Evolutionary conservation across 148 eudicot species (phyloP).

Genomic region (Persicaria maculosa): DNA sequence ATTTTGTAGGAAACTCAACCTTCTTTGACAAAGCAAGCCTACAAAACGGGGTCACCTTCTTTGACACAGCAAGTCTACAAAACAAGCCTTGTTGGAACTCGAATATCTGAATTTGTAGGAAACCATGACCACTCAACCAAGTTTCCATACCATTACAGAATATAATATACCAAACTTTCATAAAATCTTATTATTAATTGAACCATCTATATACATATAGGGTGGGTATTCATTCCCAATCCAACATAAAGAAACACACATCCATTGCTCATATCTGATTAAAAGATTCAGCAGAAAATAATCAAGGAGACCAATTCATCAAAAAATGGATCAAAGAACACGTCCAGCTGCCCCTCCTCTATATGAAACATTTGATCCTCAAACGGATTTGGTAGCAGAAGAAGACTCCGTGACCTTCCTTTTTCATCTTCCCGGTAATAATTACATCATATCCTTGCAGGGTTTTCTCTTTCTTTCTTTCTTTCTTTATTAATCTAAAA

Average conservation of each 20-base stretch:
- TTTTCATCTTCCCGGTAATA: slow-evolving; percentile 55
- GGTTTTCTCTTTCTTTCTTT: neutral
- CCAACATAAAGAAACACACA: neutral
- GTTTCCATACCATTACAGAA: too few species aligned
- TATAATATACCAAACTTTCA: neutral
- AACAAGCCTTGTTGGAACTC: neutral
- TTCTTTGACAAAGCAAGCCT: too few species aligned
- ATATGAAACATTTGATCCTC: slow-evolving; percentile 40
- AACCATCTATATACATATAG: neutral
- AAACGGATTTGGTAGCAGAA: slow-evolving; percentile 33
- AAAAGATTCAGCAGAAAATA: neutral
- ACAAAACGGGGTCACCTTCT: neutral
- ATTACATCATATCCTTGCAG: neutral
- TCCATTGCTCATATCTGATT: too few species aligned
- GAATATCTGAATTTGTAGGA: neutral
- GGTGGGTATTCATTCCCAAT: neutral
- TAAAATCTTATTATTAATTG: neutral
- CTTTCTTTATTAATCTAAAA: neutral
- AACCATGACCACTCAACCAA: neutral
- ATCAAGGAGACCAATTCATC: neutral
- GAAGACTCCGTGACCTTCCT: slow-evolving; percentile 45
- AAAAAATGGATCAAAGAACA: slow-evolving; percentile 15
- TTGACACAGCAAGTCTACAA: slow-evolving; percentile 1
- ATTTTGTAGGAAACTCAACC: too few species aligned
- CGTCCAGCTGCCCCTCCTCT: slow-evolving; percentile 13